phyloP scores from a whole-genome alignment of 2,329 filamentous ascomycete genomes.

The Xylariaceae sp. region DNA sequence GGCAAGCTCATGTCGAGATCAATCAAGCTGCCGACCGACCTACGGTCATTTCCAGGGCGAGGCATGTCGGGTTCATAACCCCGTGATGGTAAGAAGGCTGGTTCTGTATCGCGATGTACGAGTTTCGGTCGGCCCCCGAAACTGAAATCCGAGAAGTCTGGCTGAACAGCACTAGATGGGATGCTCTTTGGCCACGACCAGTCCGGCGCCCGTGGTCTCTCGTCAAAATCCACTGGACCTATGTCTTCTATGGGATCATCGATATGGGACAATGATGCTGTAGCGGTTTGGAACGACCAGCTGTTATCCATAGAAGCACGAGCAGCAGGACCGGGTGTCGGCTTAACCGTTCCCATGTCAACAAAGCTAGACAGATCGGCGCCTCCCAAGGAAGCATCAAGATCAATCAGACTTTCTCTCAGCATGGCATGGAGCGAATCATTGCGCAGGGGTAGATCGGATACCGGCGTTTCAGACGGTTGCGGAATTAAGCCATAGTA shows the following conservation, averaged over 20 bases:
- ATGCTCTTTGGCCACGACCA: constrained; percentile 56
- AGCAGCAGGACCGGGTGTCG: constrained; percentile 33
- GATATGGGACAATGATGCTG: constrained; percentile 38
- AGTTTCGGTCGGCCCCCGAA: constrained; percentile 43
- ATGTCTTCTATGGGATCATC: constrained; percentile 50
- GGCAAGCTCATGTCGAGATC: constrained; percentile 52
- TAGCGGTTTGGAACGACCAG: constrained; percentile 38
- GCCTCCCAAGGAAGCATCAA: constrained; percentile 55
- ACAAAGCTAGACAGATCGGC: constrained; percentile 53
- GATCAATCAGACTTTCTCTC: constrained; percentile 60
- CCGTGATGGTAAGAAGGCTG: constrained; percentile 38
- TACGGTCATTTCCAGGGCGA: constrained; percentile 35
- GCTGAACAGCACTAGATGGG: constrained; percentile 48
- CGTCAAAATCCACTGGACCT: constrained; percentile 46
- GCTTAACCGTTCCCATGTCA: constrained; percentile 56
- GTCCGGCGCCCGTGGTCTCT: constrained; percentile 48
- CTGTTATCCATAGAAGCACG: constrained; percentile 47
- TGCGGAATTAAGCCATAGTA: constrained; percentile 51
- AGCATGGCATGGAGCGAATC: constrained; percentile 49
- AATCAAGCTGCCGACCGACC: constrained; percentile 44
- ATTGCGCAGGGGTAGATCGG: constrained; percentile 56
- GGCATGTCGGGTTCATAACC: constrained; percentile 40
- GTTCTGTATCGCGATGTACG: constrained; percentile 49
- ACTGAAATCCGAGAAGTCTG: constrained; percentile 48
- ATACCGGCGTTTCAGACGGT: constrained; percentile 30